Conservation (phyloP, 2,329 filamentous ascomycete genomes). For the Didymella lethalis region DNA sequence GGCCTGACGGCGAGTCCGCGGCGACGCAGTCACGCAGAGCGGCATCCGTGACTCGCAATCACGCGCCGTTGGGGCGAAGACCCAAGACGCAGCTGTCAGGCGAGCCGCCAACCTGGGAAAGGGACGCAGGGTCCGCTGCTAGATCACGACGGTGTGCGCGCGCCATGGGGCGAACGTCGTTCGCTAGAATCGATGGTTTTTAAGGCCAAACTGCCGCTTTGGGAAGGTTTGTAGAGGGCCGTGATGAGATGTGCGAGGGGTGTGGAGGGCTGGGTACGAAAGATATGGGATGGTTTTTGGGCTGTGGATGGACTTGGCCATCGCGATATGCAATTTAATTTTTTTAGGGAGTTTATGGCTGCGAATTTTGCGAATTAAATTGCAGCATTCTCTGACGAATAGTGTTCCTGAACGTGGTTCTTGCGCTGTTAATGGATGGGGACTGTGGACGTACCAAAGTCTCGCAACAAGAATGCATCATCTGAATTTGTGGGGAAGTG, state of each 20-base stretch:
- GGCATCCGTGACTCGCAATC: not conserved
- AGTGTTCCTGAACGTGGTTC: not conserved
- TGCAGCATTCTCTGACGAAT: not conserved
- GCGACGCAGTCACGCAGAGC: not conserved
- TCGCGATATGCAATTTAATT: not conserved
- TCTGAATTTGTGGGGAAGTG: not conserved
- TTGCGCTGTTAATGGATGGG: not conserved
- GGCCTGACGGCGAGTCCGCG: not conserved
- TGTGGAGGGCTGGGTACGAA: slow-evolving; percentile 2
- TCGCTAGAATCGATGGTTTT: slow-evolving; percentile 20
- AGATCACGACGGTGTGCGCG: slow-evolving; percentile 6
- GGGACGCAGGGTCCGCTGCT: slow-evolving; percentile 15
- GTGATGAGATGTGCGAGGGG: slow-evolving; percentile 2
- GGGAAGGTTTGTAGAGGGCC: slow-evolving; percentile 7
- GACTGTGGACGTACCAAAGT: not conserved
- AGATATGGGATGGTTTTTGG: slow-evolving; percentile 7
- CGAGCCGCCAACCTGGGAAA: not conserved
- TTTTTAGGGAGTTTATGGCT: not conserved
- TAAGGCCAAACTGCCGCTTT: slow-evolving; percentile 1
- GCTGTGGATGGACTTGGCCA: not conserved
- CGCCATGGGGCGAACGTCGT: slow-evolving; percentile 20
- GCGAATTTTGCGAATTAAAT: not conserved
- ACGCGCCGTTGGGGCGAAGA: not conserved
- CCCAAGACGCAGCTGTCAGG: slow-evolving; percentile 1
- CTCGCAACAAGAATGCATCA: not conserved